Conservation (phyloP, 805 yeast genomes). For the Clavispora santaluciae region DNA sequence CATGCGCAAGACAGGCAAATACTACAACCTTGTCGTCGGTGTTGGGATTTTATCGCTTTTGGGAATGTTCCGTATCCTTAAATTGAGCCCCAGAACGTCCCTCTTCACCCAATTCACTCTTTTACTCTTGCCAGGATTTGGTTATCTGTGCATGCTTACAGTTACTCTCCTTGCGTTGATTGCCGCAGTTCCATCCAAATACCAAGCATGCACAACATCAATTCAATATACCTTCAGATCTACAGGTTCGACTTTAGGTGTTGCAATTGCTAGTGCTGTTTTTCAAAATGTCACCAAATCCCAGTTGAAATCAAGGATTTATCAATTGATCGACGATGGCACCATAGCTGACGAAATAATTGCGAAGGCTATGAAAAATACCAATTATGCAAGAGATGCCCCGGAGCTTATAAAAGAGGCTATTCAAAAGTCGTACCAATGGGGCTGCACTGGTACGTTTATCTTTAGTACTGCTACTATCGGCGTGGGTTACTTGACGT, state of each 20-base stretch:
- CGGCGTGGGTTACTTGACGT: slow-evolving; percentile 35
- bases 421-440: slow-evolving; percentile 47
- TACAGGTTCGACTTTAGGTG: slow-evolving; percentile 83
- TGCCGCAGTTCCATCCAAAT: slow-evolving; percentile 62
- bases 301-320: slow-evolving; percentile 14
- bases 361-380: slow-evolving; percentile 48
- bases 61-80: slow-evolving; percentile 41
- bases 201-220: slow-evolving; percentile 83
- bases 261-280: slow-evolving; percentile 61
- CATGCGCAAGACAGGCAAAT: slow-evolving; percentile 65
- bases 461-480: slow-evolving; percentile 41
- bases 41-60: slow-evolving; percentile 40
- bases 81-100: slow-evolving; percentile 25
- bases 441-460: slow-evolving; percentile 52
- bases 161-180: slow-evolving; percentile 70
- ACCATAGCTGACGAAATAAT: slow-evolving; percentile 42
- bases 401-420: slow-evolving; percentile 48
- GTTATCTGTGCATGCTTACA: slow-evolving; percentile 64
- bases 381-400: slow-evolving; percentile 50
- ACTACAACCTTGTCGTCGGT: slow-evolving; percentile 43
- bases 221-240: slow-evolving; percentile 86
- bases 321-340: slow-evolving; percentile 14
- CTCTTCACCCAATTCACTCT: slow-evolving; percentile 38
- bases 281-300: slow-evolving; percentile 47
- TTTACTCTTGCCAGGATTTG: slow-evolving; percentile 55